Evolutionary conservation across 1,284 basidiomycete species (phyloP), one percentile per base, ranked within the genome.

Genomic region (Gymnopus androsaceus): DNA sequence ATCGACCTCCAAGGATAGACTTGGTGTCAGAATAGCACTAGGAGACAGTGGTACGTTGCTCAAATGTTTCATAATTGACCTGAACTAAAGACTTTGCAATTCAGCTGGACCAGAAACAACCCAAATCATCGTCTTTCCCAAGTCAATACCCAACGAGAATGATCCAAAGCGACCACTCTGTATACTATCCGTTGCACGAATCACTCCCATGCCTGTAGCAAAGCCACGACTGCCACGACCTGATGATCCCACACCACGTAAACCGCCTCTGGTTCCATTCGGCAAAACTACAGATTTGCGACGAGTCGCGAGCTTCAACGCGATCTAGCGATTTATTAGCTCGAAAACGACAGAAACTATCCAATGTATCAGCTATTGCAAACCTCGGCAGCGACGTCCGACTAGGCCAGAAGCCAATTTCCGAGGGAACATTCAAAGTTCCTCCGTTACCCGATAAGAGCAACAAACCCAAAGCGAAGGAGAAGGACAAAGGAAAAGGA

Each of bases 161-260:
- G 42, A 56, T 21, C 41, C 58, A 57, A 19, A 57, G 56, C 17
- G 50, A 33, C 47, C 28, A 23, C 40, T 19, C 11, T 30, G 30
- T 55, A 62, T 59, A 51, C 70, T 90, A 38, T 66, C 75, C 17
- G 88, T 85, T 5, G 85, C 83, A 0, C 81, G 85, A 21, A 76
- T 90, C 56, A 72, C 77, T 7, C 71, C 77, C 23, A 73, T 70
- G 0, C 75, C 73, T 8, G 67, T 69, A 59, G 17, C 68, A 59
- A 51, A 59, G 52, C 47, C 58, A 23, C 78, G 83, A 17, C 66
- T 76, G 1, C 88, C 88, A 2, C 77, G 89, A 28, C 88, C 89
- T 0, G 88, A 91, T 60, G 89, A 91, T 59, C 88, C 87, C 0
- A 88, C 83, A 1, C 88, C 88, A 7, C 85, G 89, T 17, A 75